phyloP scores from a whole-genome alignment of 768 basidiomycete genomes.

The Rhodotorula babjevae region DNA sequence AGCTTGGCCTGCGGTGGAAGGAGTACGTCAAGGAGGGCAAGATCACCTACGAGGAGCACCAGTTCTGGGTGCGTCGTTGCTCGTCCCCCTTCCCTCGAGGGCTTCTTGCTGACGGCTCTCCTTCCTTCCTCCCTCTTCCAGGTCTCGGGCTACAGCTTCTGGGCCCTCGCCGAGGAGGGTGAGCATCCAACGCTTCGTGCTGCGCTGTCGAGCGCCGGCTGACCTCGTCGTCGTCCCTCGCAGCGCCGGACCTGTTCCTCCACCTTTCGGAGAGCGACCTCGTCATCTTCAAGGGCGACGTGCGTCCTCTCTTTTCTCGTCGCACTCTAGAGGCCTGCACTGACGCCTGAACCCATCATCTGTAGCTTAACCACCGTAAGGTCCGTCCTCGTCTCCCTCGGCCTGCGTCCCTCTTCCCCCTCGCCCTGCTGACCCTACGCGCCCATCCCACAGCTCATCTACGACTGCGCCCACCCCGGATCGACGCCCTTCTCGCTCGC shows the following conservation, averaged over 20 bases:
- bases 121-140: conserved; percentile 52
- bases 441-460: conserved; percentile 53
- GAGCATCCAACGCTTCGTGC: not conserved
- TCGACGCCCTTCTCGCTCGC: conserved; percentile 83
- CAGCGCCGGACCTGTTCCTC: conserved; percentile 59
- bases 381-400: conserved; percentile 46
- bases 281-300: conserved; percentile 76
- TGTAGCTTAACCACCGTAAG: conserved; percentile 70
- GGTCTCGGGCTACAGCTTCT: conserved; percentile 78
- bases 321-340: no score
- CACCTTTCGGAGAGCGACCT: conserved; percentile 84
- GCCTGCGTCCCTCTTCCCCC: not conserved
- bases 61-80: conserved; percentile 64
- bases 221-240: not conserved
- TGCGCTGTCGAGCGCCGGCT: not conserved
- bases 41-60: conserved; percentile 91
- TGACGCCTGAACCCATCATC: no score
- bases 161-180: conserved; percentile 61
- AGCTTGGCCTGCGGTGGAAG: conserved; percentile 85
- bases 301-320: conserved; percentile 48
- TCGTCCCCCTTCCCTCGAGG: no score
- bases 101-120: conserved; percentile 14
- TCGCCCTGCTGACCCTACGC: conserved; percentile 54
- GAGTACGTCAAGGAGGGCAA: conserved; percentile 86
- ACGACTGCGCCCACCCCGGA: conserved; percentile 74